These are phyloP conservation scores for Podila minutissima DNA, from an alignment of 192 early-diverging fungal genomes.

Conservation along the genomic window DNA sequence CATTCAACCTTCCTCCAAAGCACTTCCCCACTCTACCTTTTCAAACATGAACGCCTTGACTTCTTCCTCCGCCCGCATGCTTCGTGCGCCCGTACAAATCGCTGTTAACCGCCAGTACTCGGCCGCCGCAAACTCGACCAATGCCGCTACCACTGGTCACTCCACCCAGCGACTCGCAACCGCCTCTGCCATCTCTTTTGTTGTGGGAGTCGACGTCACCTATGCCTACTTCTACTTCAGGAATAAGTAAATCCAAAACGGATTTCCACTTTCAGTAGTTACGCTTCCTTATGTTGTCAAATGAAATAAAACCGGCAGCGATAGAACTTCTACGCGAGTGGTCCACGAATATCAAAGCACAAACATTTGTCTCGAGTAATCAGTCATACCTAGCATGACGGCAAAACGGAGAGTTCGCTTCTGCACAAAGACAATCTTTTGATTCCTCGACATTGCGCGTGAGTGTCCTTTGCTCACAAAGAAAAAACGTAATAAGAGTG, in stretches of 20 bases:
- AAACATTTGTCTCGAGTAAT: no score
- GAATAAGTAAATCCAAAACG: background rate
- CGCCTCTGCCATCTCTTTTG: slow-evolving; percentile 8
- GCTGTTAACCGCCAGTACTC: slow-evolving; percentile 20
- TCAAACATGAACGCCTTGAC: slow-evolving; percentile 6
- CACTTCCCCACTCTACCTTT: background rate
- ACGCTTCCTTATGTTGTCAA: no score
- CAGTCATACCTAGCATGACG: no score
- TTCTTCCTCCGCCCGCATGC: slow-evolving; percentile 1
- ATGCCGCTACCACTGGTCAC: slow-evolving; percentile 9
- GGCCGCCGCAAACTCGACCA: background rate
- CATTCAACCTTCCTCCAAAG: background rate
- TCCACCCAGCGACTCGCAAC: slow-evolving; percentile 16
- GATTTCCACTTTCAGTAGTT: background rate
- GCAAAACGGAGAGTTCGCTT: no score
- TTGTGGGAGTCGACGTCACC: slow-evolving; percentile 29
- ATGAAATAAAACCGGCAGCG: no score
- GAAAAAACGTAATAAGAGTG: no score
- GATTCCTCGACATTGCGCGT: no score
- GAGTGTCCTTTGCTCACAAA: no score
- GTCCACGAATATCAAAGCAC: no score
- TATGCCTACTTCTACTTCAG: slow-evolving; percentile 32
- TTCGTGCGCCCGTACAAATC: slow-evolving; percentile 12
- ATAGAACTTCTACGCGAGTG: no score
- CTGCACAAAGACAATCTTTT: no score